Percentiles rank a stretch among this genome's conserved stretches.
These are phyloP conservation scores for Cinchona pubescens DNA, from an alignment of 257 asterid genomes.

Conservation along the genomic window DNA sequence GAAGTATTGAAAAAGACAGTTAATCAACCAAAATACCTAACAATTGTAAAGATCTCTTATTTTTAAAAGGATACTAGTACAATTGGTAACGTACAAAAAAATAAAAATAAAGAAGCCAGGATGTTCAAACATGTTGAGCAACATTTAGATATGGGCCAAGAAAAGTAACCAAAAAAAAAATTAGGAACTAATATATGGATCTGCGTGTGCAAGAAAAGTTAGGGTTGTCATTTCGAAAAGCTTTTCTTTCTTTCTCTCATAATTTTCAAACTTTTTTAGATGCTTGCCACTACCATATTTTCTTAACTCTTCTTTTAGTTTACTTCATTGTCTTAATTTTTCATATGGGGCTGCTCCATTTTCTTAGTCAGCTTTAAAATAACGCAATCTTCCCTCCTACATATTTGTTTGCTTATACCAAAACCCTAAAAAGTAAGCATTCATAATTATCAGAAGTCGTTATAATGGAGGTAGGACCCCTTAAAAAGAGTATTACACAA, in stretches of 20 bases:
- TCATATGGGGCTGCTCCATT: conserved; percentile 17
- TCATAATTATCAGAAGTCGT: conserved; percentile 54
- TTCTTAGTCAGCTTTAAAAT: conserved; percentile 53
- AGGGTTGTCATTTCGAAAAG: conserved; percentile 37
- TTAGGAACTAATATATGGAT: conserved; percentile 30
- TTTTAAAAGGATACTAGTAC: conserved; percentile 1
- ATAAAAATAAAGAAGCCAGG: conserved; percentile 6
- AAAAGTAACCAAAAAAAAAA: conserved; percentile 40
- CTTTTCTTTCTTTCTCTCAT: conserved; percentile 24
- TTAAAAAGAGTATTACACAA: conserved; percentile 30
- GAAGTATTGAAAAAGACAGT: not conserved
- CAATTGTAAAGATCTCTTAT: not conserved
- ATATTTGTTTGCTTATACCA: conserved; percentile 40
- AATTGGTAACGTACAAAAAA: not conserved
- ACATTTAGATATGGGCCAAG: conserved; percentile 41
- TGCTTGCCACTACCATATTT: conserved; percentile 46
- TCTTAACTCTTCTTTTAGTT: conserved; percentile 23
- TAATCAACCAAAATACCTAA: not conserved
- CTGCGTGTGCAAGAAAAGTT: conserved; percentile 44
- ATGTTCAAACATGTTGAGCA: conserved; percentile 28
- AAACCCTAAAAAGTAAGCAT: conserved; percentile 59
- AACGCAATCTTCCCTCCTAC: conserved; percentile 81
- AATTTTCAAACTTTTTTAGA: conserved; percentile 33
- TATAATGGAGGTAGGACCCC: conserved; percentile 71
- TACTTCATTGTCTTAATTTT: conserved; percentile 19